Evolutionary conservation across 257 asterid species (phyloP).

Genomic region (Echium plantagineum): DNA sequence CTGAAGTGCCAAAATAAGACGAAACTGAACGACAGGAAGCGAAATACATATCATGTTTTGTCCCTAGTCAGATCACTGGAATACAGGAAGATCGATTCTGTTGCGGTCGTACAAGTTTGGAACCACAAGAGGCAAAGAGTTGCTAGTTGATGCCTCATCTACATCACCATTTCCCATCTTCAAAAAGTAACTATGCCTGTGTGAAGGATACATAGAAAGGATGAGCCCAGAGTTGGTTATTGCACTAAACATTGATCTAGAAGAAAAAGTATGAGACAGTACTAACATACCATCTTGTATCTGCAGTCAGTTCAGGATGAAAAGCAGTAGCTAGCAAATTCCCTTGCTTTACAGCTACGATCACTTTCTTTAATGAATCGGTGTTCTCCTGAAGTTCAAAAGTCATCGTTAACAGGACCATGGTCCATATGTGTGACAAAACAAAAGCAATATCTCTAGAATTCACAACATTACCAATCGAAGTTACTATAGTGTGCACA

Average conservation of each 20-base stretch:
- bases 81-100: slow-evolving; percentile 41
- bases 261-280: not conserved
- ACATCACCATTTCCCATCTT: slow-evolving; percentile 48
- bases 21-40: not conserved
- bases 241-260: not conserved
- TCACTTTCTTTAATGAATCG: slow-evolving; percentile 37
- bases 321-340: slow-evolving; percentile 95
- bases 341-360: slow-evolving; percentile 95
- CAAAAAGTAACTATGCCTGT: slow-evolving; percentile 79
- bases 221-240: not conserved
- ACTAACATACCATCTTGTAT: slow-evolving; percentile 59
- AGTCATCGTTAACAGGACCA: not conserved
- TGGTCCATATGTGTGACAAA: too few species aligned
- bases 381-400: slow-evolving; percentile 33
- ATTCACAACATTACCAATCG: too few species aligned
- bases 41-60: not conserved
- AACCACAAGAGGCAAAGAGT: slow-evolving; percentile 18
- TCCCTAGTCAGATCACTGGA: slow-evolving; percentile 10
- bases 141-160: slow-evolving; percentile 40
- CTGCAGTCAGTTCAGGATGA: slow-evolving; percentile 98
- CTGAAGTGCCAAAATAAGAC: not conserved
- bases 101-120: slow-evolving; percentile 13
- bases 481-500: too few species aligned
- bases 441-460: too few species aligned
- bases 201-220: not conserved